phyloP scores from a whole-genome alignment of 257 asterid genomes.

The Solanum chiquidenum region DNA sequence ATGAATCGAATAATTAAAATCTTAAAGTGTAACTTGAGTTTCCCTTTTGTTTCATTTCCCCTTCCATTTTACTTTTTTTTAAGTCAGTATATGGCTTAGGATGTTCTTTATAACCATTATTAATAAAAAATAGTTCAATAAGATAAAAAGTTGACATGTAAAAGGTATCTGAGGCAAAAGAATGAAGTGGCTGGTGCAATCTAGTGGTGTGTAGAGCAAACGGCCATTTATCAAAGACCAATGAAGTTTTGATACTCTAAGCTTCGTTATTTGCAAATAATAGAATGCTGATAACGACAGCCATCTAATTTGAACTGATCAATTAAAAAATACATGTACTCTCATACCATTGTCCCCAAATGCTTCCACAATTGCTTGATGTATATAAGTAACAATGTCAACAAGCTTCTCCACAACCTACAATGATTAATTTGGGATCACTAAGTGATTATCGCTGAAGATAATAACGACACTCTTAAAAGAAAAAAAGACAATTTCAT shows the following conservation, averaged over 20 bases:
- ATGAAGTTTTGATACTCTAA: neutral
- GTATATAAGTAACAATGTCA: slow-evolving; percentile 79
- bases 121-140: neutral
- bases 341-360: slow-evolving; percentile 69
- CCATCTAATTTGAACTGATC: neutral
- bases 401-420: slow-evolving; percentile 94
- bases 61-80: neutral
- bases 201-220: neutral
- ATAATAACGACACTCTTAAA: neutral
- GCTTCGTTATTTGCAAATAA: neutral
- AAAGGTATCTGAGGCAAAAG: neutral
- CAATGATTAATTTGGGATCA: slow-evolving; percentile 1
- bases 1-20: neutral
- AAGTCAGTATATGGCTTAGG: neutral
- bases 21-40: neutral
- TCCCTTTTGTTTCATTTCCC: neutral
- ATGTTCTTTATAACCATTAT: neutral
- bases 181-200: neutral
- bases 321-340: neutral
- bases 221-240: neutral
- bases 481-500: neutral
- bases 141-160: neutral
- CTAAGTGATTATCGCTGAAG: neutral
- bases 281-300: neutral
- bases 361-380: slow-evolving; percentile 69